Percentiles rank a stretch among this genome's conserved stretches.
phyloP scores from a whole-genome alignment of 1,284 basidiomycete genomes.

The Cryptococcus amylolentus region DNA sequence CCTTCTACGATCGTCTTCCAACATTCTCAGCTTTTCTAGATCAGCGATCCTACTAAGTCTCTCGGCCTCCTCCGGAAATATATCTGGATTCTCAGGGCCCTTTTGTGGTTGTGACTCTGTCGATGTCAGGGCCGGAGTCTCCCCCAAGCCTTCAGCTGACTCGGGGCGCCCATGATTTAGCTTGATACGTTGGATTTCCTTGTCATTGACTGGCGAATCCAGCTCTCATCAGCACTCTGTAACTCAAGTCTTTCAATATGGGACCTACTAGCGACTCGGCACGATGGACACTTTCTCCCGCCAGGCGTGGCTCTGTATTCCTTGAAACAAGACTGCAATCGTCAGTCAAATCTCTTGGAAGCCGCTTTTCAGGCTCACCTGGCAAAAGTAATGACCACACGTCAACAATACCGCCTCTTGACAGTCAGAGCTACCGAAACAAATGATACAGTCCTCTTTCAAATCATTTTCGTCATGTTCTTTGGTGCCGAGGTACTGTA shows the following conservation, averaged over 20 bases:
- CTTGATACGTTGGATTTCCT: conserved; percentile 87
- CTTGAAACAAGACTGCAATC: conserved; percentile 35
- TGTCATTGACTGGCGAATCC: conserved; percentile 54
- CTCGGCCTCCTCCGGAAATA: conserved; percentile 11
- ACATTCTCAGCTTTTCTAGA: conserved; percentile 27
- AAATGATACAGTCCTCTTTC: conserved; percentile 44
- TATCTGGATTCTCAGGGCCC: not conserved
- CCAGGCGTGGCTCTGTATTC: conserved; percentile 27
- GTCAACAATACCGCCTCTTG: conserved; percentile 30
- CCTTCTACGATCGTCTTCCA: conserved; percentile 22
- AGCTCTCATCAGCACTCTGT: no score
- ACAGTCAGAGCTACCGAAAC: conserved; percentile 44
- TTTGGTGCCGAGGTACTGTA: conserved; percentile 29
- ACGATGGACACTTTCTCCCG: conserved; percentile 37
- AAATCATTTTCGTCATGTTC: conserved; percentile 25
- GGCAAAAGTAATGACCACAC: conserved; percentile 46
- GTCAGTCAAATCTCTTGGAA: not conserved
- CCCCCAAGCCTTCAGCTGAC: not conserved
- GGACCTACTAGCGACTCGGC: conserved; percentile 30
- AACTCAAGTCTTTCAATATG: not conserved
- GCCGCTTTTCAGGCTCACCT: conserved; percentile 16
- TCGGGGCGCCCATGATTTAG: conserved; percentile 50
- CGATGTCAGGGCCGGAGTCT: not conserved
- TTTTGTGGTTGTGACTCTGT: conserved; percentile 4
- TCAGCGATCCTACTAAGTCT: conserved; percentile 16